Conservation (phyloP, 148 eudicot species). For the Vaccinium macrocarpon region DNA sequence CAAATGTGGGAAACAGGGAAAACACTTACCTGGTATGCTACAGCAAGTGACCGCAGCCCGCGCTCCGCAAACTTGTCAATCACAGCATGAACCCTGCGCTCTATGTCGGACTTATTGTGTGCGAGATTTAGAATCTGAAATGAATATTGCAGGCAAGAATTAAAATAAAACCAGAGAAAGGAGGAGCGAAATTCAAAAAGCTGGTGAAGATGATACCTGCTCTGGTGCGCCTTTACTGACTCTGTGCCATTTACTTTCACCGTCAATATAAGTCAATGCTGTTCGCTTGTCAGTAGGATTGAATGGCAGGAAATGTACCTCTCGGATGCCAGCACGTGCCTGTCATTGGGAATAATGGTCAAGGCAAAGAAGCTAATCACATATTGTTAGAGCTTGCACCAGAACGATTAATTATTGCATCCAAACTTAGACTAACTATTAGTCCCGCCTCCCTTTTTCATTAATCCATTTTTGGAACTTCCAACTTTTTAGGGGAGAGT, state of each 20-base stretch:
- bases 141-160: constrained; percentile 14
- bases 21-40: constrained; percentile 79
- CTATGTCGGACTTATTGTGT: constrained; percentile 88
- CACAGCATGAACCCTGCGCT: constrained; percentile 87
- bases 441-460: background rate
- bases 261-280: constrained; percentile 83
- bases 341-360: constrained; percentile 24
- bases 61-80: constrained; percentile 98
- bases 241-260: constrained; percentile 89
- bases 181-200: background rate
- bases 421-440: background rate
- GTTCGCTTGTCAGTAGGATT: constrained; percentile 98
- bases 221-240: constrained; percentile 99
- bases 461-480: background rate
- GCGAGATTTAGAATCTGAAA: constrained; percentile 77
- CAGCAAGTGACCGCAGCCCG: constrained; percentile 93
- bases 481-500: background rate
- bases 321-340: constrained; percentile 96
- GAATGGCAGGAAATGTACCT: constrained; percentile 90
- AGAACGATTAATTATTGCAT: background rate
- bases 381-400: background rate
- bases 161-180: constrained; percentile 2
- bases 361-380: constrained; percentile 15
- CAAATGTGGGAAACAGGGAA: background rate
- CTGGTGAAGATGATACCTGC: constrained; percentile 53